These are phyloP conservation scores for Taxawa tesnikishii DNA, from an alignment of 2,329 filamentous ascomycete genomes.

Conservation along the genomic window DNA sequence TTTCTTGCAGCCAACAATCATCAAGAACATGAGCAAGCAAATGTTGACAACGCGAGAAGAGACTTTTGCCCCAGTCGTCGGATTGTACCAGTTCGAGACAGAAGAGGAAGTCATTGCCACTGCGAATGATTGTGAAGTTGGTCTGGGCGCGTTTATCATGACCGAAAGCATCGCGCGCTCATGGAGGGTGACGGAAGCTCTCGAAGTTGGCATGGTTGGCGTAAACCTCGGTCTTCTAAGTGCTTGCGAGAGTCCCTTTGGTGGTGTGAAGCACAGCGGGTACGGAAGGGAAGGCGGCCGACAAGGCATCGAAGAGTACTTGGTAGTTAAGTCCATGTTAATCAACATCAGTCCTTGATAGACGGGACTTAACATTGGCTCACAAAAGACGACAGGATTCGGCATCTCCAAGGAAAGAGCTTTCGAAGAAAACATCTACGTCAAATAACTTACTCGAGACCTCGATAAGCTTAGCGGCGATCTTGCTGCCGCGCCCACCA, in stretches of 20 bases:
- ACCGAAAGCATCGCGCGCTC: constrained; percentile 23
- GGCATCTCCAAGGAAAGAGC: too few species aligned
- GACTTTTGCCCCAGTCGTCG: constrained; percentile 15
- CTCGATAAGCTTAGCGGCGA: too few species aligned
- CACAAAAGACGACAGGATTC: too few species aligned
- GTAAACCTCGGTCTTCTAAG: constrained; percentile 14
- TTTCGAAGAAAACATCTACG: too few species aligned
- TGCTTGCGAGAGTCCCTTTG: constrained; percentile 14
- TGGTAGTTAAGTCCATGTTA: too few species aligned
- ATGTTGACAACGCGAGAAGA: constrained; percentile 14
- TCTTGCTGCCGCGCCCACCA: too few species aligned
- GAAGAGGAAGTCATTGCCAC: constrained; percentile 13
- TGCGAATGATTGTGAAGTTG: constrained; percentile 23
- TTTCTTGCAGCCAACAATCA: constrained; percentile 14
- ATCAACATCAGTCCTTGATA: too few species aligned
- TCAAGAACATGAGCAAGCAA: constrained; percentile 11
- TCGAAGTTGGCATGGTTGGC: constrained; percentile 27
- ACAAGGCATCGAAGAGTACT: not conserved
- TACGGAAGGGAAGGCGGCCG: not conserved
- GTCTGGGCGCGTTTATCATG: constrained; percentile 22
- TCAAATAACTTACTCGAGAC: too few species aligned
- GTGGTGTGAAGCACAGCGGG: constrained; percentile 24
- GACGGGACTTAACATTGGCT: too few species aligned
- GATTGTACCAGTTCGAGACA: constrained; percentile 13
- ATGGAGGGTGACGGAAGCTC: constrained; percentile 23